Base-by-base conservation (phyloP, 176 grass and related monocot species). In the Microstegium vimineum region DNA sequence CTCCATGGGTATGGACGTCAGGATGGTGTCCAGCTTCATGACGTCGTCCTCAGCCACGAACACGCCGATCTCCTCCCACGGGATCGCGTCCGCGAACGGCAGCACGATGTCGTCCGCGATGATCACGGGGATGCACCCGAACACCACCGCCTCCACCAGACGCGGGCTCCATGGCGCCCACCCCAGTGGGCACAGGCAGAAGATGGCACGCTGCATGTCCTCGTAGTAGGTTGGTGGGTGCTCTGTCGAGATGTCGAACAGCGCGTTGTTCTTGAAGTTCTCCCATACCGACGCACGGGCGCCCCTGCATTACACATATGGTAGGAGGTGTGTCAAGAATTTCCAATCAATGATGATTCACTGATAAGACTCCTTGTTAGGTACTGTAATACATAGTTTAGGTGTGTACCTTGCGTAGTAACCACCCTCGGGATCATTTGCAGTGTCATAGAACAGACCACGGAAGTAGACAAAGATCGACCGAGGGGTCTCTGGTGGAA, bases 131-230 rank as follows among this genome's bases (percentile, higher is more conserved):
- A 94, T 91, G 89, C 92, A 94, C 2, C 92, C 89, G 4, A 94
- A 94, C 57, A 94, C 84, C 38, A 94, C 89, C 0, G 86, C 92
- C 70, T 94, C 92, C 77, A 91, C 89, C 45, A 91, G 73, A 30
- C 92, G 78, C 31, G 92, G 92, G 71, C 92, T 94, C 92, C 92
- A 94, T 0, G 92, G 92, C 0, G 92, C 92, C 92, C 89, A 94
- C 23, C 92, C 92, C 22, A 94, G 82, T 7, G 92, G 92, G 66
- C 92, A 94, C 54, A 94, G 65, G 81, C 92, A 94, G 80, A 94
- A 94, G 63, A 94, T 46, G 20, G 71, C 4, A 3, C 71, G 46
- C 71, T 74, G 46, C 71, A 74, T 74, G 46, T 74, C 71, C 71
- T 74, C 71, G 1, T 74, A 74, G 45, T 74, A 74, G 10, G 71